phyloP scores from a whole-genome alignment of 2,329 filamentous ascomycete genomes.

The Clarireedia paspali region DNA sequence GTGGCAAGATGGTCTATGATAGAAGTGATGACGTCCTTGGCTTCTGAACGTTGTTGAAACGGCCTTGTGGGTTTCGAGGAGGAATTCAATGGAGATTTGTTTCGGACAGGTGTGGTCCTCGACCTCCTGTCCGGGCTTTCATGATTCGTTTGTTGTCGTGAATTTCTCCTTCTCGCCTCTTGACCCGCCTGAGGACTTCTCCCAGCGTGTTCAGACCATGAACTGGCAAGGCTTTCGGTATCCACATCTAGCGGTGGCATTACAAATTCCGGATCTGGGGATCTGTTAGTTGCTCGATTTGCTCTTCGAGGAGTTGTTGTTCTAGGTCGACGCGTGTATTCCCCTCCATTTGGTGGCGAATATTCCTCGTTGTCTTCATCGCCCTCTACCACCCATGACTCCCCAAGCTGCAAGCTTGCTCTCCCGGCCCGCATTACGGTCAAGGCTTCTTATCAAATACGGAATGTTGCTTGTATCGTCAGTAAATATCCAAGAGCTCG shows the following conservation, averaged over 20 bases:
- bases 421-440: constrained; percentile 17
- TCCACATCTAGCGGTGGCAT: constrained; percentile 28
- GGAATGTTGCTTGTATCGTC: neutral
- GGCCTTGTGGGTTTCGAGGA: neutral
- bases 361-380: constrained; percentile 18
- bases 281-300: constrained; percentile 18
- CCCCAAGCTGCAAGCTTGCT: constrained; percentile 20
- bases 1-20: constrained; percentile 14
- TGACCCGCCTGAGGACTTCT: constrained; percentile 14
- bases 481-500: neutral
- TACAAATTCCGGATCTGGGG: constrained; percentile 28
- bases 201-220: constrained; percentile 17
- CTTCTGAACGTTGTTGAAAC: neutral
- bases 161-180: constrained; percentile 15
- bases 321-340: constrained; percentile 7
- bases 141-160: constrained; percentile 11
- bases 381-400: constrained; percentile 29
- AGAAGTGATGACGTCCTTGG: constrained; percentile 10
- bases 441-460: neutral
- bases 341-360: constrained; percentile 16
- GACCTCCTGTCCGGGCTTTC: constrained; percentile 20
- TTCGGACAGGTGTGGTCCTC: constrained; percentile 5
- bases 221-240: constrained; percentile 24
- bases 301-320: constrained; percentile 16
- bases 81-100: neutral